phyloP scores from a whole-genome alignment of 2,329 filamentous ascomycete species.

The Colletotrichum chlorophyti region DNA sequence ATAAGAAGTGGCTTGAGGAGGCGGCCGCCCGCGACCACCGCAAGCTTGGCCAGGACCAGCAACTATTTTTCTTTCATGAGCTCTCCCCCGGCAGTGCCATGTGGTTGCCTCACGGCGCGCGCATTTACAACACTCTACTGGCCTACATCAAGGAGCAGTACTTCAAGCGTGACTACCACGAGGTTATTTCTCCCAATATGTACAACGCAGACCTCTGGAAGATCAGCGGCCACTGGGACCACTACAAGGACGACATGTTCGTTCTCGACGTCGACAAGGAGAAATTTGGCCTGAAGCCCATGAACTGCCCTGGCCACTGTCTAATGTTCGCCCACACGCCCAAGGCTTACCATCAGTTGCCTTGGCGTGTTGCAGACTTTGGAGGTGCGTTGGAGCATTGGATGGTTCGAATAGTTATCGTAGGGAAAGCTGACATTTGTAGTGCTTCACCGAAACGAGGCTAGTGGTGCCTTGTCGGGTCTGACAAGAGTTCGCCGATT shows the following conservation, averaged over 20 bases:
- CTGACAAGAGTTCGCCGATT: constrained; percentile 93
- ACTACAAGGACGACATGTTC: constrained; percentile 87
- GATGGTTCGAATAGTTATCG: too few species aligned
- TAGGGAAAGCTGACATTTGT: not conserved
- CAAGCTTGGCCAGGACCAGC: constrained; percentile 92
- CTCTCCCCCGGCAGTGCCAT: constrained; percentile 92
- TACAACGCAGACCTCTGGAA: constrained; percentile 95
- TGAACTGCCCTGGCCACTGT: constrained; percentile 98
- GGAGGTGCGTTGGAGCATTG: constrained; percentile 62
- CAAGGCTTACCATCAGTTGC: constrained; percentile 87
- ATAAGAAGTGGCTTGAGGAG: constrained; percentile 95
- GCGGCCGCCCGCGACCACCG: constrained; percentile 97
- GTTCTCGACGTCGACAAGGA: constrained; percentile 81
- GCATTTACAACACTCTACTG: constrained; percentile 90
- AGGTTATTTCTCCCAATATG: constrained; percentile 93
- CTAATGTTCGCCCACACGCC: constrained; percentile 85
- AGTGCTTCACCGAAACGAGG: constrained; percentile 86
- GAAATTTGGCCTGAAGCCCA: constrained; percentile 81
- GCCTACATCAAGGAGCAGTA: constrained; percentile 86
- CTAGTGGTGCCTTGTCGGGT: constrained; percentile 88
- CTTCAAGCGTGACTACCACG: constrained; percentile 90
- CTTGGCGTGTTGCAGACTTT: constrained; percentile 93
- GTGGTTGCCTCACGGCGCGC: constrained; percentile 89
- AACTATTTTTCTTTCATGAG: constrained; percentile 97
- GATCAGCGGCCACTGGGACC: constrained; percentile 89